Conservation (phyloP, 306 rosid genomes). For the Acacia melanoxylon region DNA sequence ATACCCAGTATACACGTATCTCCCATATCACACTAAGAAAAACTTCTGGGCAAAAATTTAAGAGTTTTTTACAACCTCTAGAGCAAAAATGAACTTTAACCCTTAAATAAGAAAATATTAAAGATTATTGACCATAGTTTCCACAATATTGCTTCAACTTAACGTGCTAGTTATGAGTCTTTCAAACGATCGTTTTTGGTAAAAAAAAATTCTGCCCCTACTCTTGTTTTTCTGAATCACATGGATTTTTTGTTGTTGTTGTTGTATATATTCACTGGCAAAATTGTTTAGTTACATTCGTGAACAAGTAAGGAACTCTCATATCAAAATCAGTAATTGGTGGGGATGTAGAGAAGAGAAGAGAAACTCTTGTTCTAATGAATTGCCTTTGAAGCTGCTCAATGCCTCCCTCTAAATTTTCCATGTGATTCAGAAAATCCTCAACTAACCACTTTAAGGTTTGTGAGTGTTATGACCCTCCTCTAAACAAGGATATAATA, state of each 20-base stretch:
- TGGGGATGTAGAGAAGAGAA: conserved; percentile 32
- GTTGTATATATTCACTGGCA: conserved; percentile 4
- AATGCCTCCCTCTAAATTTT: conserved; percentile 29
- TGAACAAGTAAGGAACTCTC: conserved; percentile 19
- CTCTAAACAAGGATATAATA: too few relatives aligned
- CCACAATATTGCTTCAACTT: not conserved
- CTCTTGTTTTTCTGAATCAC: not conserved
- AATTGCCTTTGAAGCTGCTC: conserved; percentile 23
- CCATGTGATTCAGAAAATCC: conserved; percentile 18
- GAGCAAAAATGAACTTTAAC: too few relatives aligned
- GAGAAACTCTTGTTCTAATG: conserved; percentile 32
- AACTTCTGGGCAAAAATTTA: too few relatives aligned
- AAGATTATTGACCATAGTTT: conserved; percentile 5
- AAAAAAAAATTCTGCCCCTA: not conserved
- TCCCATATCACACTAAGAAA: too few relatives aligned
- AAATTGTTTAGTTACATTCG: conserved; percentile 10
- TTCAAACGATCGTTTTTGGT: not conserved
- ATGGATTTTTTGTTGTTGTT: conserved; percentile 20
- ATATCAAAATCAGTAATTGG: not conserved
- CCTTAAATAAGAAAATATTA: not conserved
- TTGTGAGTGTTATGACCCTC: not conserved
- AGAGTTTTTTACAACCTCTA: too few relatives aligned
- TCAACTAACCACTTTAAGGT: not conserved
- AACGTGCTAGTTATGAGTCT: not conserved
- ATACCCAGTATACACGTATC: too few relatives aligned